Evolutionary conservation across 768 basidiomycete genomes (phyloP).

Genomic region (Mycena rebaudengoi): DNA sequence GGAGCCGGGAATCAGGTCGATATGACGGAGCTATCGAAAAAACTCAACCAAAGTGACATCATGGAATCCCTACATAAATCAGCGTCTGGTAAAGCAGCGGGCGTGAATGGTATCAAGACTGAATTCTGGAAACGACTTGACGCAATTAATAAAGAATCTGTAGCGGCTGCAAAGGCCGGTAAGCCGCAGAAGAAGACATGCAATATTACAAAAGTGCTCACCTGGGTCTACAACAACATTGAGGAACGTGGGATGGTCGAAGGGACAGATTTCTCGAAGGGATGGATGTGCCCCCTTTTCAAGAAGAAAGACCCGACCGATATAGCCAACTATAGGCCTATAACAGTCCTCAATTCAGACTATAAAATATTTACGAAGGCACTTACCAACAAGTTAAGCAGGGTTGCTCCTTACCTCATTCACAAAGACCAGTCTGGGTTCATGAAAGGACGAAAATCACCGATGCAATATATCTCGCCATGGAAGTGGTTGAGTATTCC

Average conservation of each 20-base stretch:
- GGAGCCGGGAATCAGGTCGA: not conserved
- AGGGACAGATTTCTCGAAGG: no score
- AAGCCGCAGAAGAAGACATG: not conserved
- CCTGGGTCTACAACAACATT: not conserved
- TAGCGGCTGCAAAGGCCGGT: not conserved
- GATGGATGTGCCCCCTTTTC: no score
- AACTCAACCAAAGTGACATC: not conserved
- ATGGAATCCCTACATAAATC: not conserved
- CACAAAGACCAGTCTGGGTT: slow-evolving; percentile 35
- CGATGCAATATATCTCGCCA: slow-evolving; percentile 27
- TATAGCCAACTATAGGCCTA: no score
- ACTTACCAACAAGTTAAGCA: slow-evolving; percentile 2
- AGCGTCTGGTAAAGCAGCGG: not conserved
- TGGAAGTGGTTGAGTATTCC: slow-evolving; percentile 12
- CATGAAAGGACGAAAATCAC: slow-evolving; percentile 24
- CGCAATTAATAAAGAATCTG: not conserved
- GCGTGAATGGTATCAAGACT: not conserved
- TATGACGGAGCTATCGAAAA: not conserved
- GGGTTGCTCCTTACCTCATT: not conserved
- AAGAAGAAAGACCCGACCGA: no score
- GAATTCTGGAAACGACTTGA: not conserved
- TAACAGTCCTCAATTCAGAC: no score
- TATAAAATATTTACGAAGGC: slow-evolving; percentile 21
- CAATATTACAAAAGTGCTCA: not conserved
- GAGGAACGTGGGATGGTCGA: no score